Evolutionary conservation across 2,329 filamentous ascomycete species (phyloP).

Genomic region (Microcyclospora pomicola): DNA sequence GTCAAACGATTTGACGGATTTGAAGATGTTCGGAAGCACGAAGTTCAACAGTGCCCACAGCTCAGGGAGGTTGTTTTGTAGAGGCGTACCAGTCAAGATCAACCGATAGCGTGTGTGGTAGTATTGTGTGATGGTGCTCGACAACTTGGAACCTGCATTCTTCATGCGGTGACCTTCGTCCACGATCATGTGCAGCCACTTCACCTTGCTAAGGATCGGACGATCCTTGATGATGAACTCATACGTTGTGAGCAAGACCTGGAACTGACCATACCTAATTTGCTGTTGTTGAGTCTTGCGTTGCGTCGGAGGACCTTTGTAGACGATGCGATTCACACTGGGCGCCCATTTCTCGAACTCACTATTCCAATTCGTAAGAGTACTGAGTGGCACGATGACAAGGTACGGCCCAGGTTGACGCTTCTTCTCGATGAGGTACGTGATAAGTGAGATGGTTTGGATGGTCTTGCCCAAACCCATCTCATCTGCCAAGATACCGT

Average conservation of each 20-base stretch:
- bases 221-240: slow-evolving; percentile 99
- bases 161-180: slow-evolving; percentile 99
- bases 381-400: slow-evolving; percentile 93
- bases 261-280: slow-evolving; percentile 88
- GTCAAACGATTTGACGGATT: slow-evolving; percentile 95
- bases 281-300: slow-evolving; percentile 86
- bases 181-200: slow-evolving; percentile 99
- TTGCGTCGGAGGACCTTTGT: slow-evolving; percentile 83
- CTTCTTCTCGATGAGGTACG: slow-evolving; percentile 93
- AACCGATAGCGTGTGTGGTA: slow-evolving; percentile 90
- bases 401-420: slow-evolving; percentile 82
- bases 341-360: slow-evolving; percentile 99
- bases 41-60: slow-evolving; percentile 98
- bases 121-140: slow-evolving; percentile 85
- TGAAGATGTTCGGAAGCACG: slow-evolving; percentile 95
- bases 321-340: slow-evolving; percentile 71
- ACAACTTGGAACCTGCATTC: slow-evolving; percentile 91
- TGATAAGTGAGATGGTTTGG: slow-evolving; percentile 94
- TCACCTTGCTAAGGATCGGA: slow-evolving; percentile 90
- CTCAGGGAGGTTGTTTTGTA: slow-evolving; percentile 94
- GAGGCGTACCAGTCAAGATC: slow-evolving; percentile 89
- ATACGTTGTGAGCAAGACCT: slow-evolving; percentile 92
- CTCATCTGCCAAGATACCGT: slow-evolving; percentile 95
- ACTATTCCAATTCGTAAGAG: slow-evolving; percentile 94
- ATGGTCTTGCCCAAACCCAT: slow-evolving; percentile 99